Base-by-base conservation (phyloP, 2,329 filamentous ascomycete genomes). In the Aschersonia sp. region DNA sequence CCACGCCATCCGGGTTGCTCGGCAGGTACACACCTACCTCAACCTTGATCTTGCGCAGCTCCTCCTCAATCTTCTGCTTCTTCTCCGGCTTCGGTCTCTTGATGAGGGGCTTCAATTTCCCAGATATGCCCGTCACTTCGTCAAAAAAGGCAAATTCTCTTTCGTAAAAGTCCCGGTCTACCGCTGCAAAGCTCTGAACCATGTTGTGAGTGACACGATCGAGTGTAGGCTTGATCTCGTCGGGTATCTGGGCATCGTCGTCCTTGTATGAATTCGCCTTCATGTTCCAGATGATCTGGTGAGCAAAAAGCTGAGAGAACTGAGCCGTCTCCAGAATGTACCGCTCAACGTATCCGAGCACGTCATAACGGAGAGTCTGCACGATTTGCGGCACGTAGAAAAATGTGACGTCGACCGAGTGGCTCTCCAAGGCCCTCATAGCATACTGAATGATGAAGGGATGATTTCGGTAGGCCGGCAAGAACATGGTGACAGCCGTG, bases 201-300 rank as follows among this genome's bases (percentile, higher is more conserved):
- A 99, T 80, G 56, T 83, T 83, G 31, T 76, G 73, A 80, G 87
- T 94, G 54, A 98, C 92, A 47, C 81, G 80, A 66, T 98, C 94
- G 4, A 99, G 76, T 0, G 84, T 92, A 3, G 92, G 90, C 62
- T 99, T 98, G 59, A 96, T 85, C 4, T 81, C 78, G 63, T 98
- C 92, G 22, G 92, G 89, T 53, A 94, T 78, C 57, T 84, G 79
- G 11, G 84, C 89, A 55, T 96, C 87, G 57, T 98, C 90, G 54
- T 98, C 94, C 63, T 96, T 98, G 73, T 86, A 98, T 1, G 89
- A 86, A 63, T 98, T 99, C 33, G 92, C 92, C 63, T 97, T 98
- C 84, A 99, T 98, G 63, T 98, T 99, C 92, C 94, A 99, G 60
- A 99, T 98, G 55, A 98, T 97, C 59, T 99, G 92, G 63, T 99